A percentile compares a stretch with the other conserved stretches of the same genome.
phyloP scores from a whole-genome alignment of 192 early-diverging fungal genomes.

The Coemansia sp. region DNA sequence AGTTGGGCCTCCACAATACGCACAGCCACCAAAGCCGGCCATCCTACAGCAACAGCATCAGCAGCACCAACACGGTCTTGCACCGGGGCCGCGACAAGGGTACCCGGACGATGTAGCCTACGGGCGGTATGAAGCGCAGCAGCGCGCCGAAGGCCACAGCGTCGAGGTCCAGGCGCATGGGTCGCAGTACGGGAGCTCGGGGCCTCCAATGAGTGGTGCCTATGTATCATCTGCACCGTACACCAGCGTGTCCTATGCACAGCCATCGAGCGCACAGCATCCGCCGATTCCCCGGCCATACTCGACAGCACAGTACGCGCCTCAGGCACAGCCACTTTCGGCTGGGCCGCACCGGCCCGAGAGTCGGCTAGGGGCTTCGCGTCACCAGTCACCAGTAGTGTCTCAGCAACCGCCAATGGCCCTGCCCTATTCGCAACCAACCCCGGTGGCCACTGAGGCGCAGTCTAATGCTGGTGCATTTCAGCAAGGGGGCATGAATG shows the following conservation, averaged over 20 bases:
- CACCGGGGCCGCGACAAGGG: constrained; percentile 12
- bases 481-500: constrained; percentile 35
- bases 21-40: constrained; percentile 1
- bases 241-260: constrained; percentile 18
- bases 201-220: constrained; percentile 4
- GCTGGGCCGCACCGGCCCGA: constrained; percentile 25
- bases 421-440: constrained; percentile 6
- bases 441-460: constrained; percentile 7
- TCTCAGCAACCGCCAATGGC: constrained; percentile 20
- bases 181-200: constrained; percentile 15
- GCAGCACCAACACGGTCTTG: not conserved
- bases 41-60: constrained; percentile 1
- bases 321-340: constrained; percentile 6
- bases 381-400: constrained; percentile 26
- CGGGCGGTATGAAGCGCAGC: constrained; percentile 15
- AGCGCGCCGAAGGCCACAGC: constrained; percentile 18
- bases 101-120: constrained; percentile 29
- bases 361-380: constrained; percentile 14
- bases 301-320: constrained; percentile 6
- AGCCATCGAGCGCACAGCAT: constrained; percentile 20
- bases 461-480: constrained; percentile 9
- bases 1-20: not conserved
- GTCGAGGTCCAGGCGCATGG: constrained; percentile 2
- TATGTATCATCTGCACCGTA: constrained; percentile 7
- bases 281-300: constrained; percentile 16